A percentile compares a stretch with the other conserved stretches of the same genome.
Evolutionary conservation across 2,329 filamentous ascomycete species (phyloP).

Genomic region (Colletotrichum falcatum): DNA sequence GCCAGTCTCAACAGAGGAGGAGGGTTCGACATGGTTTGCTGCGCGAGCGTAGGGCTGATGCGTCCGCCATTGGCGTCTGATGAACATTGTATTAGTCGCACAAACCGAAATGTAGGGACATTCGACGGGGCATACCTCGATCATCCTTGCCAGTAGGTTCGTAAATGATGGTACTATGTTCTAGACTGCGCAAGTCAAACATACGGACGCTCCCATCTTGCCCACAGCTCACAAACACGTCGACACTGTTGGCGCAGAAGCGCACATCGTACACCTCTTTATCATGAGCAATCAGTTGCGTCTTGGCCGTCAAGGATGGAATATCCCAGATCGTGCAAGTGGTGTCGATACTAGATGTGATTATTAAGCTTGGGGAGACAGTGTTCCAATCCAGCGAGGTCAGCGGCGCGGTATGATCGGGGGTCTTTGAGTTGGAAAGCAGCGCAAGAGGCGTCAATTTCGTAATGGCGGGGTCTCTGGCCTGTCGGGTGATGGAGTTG

Average conservation of each 20-base stretch:
- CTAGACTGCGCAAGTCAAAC: constrained; percentile 96
- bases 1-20: constrained; percentile 84
- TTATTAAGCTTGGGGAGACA: constrained; percentile 95
- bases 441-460: constrained; percentile 94
- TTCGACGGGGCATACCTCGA: constrained; percentile 62
- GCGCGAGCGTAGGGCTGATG: constrained; percentile 79
- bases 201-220: constrained; percentile 98
- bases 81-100: constrained; percentile 10
- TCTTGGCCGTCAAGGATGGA: constrained; percentile 96
- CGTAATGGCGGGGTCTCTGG: constrained; percentile 68
- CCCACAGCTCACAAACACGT: constrained; percentile 97
- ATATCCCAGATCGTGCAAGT: constrained; percentile 99
- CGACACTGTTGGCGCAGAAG: constrained; percentile 98
- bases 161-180: constrained; percentile 99
- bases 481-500: constrained; percentile 74
- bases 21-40: constrained; percentile 81
- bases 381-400: constrained; percentile 99
- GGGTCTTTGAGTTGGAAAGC: constrained; percentile 97
- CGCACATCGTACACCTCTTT: constrained; percentile 99
- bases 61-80: constrained; percentile 68
- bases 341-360: constrained; percentile 98
- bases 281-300: constrained; percentile 97
- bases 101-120: background rate
- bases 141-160: constrained; percentile 92
- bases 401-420: constrained; percentile 95